Conservation (phyloP, 129 eudicot species). For the Sambucus nigra region DNA sequence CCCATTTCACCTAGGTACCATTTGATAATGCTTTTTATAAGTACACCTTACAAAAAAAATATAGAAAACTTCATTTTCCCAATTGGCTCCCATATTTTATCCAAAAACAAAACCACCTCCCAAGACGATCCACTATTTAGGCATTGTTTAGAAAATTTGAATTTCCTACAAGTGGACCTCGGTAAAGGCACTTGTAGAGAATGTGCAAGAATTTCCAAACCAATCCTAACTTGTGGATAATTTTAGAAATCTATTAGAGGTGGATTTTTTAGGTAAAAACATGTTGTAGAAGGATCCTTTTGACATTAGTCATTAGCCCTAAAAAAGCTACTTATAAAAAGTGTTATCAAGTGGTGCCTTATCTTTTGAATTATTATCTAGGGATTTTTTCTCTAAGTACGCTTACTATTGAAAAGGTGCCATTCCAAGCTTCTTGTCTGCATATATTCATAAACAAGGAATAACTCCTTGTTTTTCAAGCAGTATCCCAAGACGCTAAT, state of each 20-base stretch:
- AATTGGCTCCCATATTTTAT: too few relatives aligned
- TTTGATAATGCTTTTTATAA: background rate
- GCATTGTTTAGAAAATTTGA: too few relatives aligned
- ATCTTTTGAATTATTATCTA: background rate
- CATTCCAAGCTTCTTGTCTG: slow-evolving; percentile 3
- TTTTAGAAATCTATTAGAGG: too few relatives aligned
- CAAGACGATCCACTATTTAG: too few relatives aligned
- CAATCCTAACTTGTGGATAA: too few relatives aligned
- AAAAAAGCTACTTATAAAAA: background rate
- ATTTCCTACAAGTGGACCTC: too few relatives aligned
- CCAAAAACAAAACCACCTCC: too few relatives aligned
- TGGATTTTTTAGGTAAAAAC: too few relatives aligned
- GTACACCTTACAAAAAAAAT: background rate
- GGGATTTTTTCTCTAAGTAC: background rate
- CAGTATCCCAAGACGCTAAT: slow-evolving; percentile 21
- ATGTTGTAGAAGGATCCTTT: too few relatives aligned
- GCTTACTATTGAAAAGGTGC: slow-evolving; percentile 7
- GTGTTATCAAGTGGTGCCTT: background rate
- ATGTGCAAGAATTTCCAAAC: too few relatives aligned
- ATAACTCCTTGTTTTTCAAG: background rate
- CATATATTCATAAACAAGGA: slow-evolving; percentile 24
- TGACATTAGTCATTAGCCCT: too few relatives aligned
- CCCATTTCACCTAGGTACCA: background rate
- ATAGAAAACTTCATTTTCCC: background rate
- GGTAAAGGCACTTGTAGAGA: too few relatives aligned